Conservation (phyloP, 345 rosid species). For the Barbarea vulgaris region DNA sequence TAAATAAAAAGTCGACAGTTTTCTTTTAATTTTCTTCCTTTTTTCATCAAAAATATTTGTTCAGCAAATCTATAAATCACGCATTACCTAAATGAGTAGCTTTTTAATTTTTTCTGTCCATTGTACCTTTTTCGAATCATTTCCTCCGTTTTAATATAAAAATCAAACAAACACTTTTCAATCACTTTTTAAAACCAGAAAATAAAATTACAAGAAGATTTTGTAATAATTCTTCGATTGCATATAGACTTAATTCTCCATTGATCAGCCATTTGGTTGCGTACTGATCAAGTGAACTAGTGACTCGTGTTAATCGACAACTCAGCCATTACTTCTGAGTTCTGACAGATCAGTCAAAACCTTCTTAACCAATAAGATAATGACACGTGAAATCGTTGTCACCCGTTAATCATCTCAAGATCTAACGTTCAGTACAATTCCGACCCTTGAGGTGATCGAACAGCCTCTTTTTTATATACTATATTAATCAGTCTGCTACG, state of each 20-base stretch:
- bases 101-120: not conserved
- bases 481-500: not conserved
- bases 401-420: conserved; percentile 3
- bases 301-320: conserved; percentile 24
- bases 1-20: not conserved
- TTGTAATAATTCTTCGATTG: not conserved
- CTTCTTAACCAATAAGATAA: not conserved
- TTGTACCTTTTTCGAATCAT: conserved; percentile 3
- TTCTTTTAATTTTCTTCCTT: not conserved
- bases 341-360: conserved; percentile 24
- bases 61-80: not conserved
- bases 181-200: not conserved
- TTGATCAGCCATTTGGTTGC: conserved; percentile 8
- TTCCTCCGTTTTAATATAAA: not conserved
- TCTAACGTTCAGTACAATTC: conserved; percentile 31
- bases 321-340: conserved; percentile 27
- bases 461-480: not conserved
- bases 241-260: not conserved
- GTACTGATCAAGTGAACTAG: conserved; percentile 28
- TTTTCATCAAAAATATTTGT: not conserved
- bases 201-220: not conserved
- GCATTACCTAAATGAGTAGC: not conserved
- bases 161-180: not conserved
- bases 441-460: conserved; percentile 29
- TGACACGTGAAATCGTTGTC: not conserved